phyloP scores from a whole-genome alignment of 2,329 filamentous ascomycete species.

The Pseudocercospora ulei region DNA sequence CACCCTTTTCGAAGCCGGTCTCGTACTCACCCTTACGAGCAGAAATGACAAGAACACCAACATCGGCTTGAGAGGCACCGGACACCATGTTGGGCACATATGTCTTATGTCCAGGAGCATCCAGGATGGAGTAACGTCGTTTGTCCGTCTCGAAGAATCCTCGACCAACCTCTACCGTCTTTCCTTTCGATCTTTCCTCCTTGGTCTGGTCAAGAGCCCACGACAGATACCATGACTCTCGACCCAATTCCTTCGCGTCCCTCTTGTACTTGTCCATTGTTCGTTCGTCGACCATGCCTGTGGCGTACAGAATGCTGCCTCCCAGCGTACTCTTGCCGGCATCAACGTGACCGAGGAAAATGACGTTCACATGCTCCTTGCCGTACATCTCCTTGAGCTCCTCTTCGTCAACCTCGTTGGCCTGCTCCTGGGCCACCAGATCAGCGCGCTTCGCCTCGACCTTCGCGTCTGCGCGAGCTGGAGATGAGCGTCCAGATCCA shows the following conservation, averaged over 20 bases:
- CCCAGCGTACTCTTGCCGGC: constrained; percentile 95
- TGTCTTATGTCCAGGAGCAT: constrained; percentile 94
- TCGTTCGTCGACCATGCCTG: constrained; percentile 98
- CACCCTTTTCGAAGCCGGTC: constrained; percentile 92
- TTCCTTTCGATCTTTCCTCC: constrained; percentile 91
- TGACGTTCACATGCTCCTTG: constrained; percentile 88
- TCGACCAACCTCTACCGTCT: constrained; percentile 93
- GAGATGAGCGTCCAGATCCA: constrained; percentile 71
- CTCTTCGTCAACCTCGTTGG: constrained; percentile 66
- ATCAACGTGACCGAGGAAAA: constrained; percentile 97
- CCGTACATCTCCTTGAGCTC: constrained; percentile 92
- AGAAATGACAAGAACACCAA: constrained; percentile 91
- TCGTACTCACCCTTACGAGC: constrained; percentile 98
- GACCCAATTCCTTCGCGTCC: constrained; percentile 89
- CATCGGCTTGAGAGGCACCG: constrained; percentile 62
- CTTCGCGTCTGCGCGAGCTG: constrained; percentile 47
- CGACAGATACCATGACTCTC: constrained; percentile 97
- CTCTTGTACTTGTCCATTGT: constrained; percentile 97
- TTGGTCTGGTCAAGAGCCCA: constrained; percentile 97
- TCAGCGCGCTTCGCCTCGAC: constrained; percentile 60
- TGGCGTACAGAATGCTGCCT: constrained; percentile 82
- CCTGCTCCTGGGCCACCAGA: constrained; percentile 72
- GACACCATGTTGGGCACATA: constrained; percentile 98
- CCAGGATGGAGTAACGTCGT: constrained; percentile 88
- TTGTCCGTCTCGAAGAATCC: constrained; percentile 97